Base-by-base conservation (phyloP, 2,329 filamentous ascomycete genomes). In the Colletotrichum echinochloae region DNA sequence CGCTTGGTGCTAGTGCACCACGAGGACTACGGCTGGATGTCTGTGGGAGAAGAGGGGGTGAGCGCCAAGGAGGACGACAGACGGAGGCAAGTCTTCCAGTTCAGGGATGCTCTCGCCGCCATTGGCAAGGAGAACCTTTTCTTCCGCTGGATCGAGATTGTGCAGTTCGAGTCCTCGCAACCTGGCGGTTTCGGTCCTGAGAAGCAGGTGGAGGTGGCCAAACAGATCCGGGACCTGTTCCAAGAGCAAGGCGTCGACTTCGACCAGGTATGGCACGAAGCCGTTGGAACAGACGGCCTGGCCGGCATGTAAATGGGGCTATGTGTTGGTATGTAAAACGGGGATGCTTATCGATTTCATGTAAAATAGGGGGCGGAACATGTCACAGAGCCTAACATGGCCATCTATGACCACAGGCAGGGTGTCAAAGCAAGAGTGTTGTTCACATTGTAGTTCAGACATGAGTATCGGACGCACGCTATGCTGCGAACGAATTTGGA, bases 61-160 rank as follows among this genome's bases (percentile, higher is more conserved):
- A 81, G 76, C 35, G 80, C 80, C 2, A 84, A 86, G 51, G 89
- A 92, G 74, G 90, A 92, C 69, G 87, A 90, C 72, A 87, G 88
- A 57, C 83, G 90, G 74, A 88, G 90, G 73, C 94, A 96, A 81
- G 91, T 98, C 11, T 88, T 96, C 72, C 87, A 88, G 3, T 97
- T 98, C 79, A 91, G 93, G 75, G 92, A 96, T 52, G 90, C 90
- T 26, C 85, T 98, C 74, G 86, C 88, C 1, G 86, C 86, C 3
- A 85, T 96, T 80, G 94, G 92, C 52, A 97, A 97, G 81, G 95
- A 97, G 79, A 90, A 92, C 73, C 80, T 98, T 63, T 98, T 98
- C 83, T 97, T 93, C 83, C 89, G 92, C 65, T 97, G 94, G 94
- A 93, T 97, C 59, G 95, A 98, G 83, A 88, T 97, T 77, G 90